Percentiles rank a stretch among this genome's conserved stretches.
Evolutionary conservation across 176 grass and related monocot genomes (phyloP).

Genomic region (Oryza coarctata): DNA sequence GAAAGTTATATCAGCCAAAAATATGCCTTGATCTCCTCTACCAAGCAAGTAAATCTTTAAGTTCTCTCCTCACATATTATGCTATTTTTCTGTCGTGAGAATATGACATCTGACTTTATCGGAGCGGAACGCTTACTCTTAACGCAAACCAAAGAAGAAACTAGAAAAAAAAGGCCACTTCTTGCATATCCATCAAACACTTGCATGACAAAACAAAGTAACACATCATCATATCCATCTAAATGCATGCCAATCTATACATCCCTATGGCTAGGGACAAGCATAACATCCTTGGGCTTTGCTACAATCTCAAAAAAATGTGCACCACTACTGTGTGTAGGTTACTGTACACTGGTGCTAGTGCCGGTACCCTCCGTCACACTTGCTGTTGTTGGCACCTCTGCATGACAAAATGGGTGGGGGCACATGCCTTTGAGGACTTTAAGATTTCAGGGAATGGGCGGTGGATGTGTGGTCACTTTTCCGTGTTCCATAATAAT

Average conservation of each 20-base stretch:
- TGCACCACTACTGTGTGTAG: background rate
- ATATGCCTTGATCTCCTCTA: background rate
- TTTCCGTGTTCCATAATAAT: background rate
- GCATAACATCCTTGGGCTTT: background rate
- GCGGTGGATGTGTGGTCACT: constrained; percentile 4
- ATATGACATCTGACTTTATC: background rate
- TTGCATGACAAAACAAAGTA: background rate
- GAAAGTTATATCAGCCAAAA: background rate
- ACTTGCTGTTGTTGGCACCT: constrained; percentile 22
- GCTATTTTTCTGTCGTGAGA: too few species aligned
- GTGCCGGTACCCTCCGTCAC: constrained; percentile 1
- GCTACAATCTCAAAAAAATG: background rate
- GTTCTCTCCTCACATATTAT: background rate
- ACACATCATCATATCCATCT: background rate
- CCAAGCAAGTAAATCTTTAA: background rate
- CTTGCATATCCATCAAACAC: background rate
- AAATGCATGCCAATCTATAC: background rate
- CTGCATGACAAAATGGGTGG: background rate
- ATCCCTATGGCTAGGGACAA: background rate
- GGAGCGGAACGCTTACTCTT: background rate
- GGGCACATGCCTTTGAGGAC: background rate
- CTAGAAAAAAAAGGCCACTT: background rate
- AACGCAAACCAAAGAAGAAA: background rate
- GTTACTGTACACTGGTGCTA: constrained; percentile 32
- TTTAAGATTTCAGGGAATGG: background rate